phyloP scores from a whole-genome alignment of 163 green algal species.

The Scenedesmus sp. region DNA sequence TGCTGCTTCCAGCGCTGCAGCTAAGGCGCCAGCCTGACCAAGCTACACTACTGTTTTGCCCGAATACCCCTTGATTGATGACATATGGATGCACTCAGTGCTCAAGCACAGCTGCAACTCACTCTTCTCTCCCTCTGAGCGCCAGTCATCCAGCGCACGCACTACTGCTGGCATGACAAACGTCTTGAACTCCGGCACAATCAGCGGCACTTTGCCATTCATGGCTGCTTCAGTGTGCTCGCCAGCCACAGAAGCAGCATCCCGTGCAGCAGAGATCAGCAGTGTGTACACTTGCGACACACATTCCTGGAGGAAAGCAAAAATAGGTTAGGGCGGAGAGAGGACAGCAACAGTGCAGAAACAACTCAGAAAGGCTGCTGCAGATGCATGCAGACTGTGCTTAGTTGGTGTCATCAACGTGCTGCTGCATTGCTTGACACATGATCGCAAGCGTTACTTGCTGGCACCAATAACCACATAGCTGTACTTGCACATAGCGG shows the following conservation, averaged over 20 bases:
- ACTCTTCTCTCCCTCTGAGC: slow-evolving; percentile 84
- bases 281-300: slow-evolving; percentile 54
- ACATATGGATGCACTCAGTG: background rate
- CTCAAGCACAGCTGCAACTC: slow-evolving; percentile 39
- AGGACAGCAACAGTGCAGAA: background rate
- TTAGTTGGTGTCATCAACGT: too few relatives aligned
- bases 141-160: slow-evolving; percentile 89
- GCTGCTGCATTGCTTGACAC: too few relatives aligned
- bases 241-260: slow-evolving; percentile 81
- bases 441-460: too few relatives aligned
- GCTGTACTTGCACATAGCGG: too few relatives aligned
- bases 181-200: slow-evolving; percentile 89
- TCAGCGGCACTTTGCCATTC: slow-evolving; percentile 78
- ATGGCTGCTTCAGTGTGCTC: slow-evolving; percentile 79
- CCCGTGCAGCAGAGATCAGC: slow-evolving; percentile 55
- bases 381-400: background rate
- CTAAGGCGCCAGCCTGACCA: background rate
- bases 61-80: too few relatives aligned
- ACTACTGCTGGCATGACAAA: slow-evolving; percentile 82
- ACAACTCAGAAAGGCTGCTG: background rate
- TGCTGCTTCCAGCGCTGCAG: background rate
- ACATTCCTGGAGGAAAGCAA: slow-evolving; percentile 26
- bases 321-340: background rate
- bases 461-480: too few relatives aligned
- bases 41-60: background rate